These are phyloP conservation scores for Myrica gale DNA, from an alignment of 306 rosid genomes.

Conservation along the genomic window DNA sequence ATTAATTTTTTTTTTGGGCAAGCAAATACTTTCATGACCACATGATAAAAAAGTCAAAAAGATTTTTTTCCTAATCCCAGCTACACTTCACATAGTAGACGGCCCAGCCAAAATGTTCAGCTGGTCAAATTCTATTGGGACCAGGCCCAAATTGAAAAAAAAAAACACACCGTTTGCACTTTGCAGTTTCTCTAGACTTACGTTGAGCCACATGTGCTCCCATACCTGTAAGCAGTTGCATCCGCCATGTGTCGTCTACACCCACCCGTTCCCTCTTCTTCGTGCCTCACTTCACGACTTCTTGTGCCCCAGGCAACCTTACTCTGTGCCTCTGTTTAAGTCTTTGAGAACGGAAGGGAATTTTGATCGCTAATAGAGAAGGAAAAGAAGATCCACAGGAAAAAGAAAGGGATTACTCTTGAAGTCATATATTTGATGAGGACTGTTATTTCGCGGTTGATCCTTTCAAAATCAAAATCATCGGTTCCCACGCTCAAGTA, in stretches of 20 bases:
- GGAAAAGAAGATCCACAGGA: background rate
- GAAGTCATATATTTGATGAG: slow-evolving; percentile 45
- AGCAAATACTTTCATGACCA: no score
- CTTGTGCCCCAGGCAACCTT: background rate
- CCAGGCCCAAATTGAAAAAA: no score
- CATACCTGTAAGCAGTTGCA: slow-evolving; percentile 20
- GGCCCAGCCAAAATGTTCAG: no score
- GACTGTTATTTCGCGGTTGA: slow-evolving; percentile 61
- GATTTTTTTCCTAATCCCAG: no score
- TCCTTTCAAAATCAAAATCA: slow-evolving; percentile 58
- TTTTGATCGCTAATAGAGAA: background rate
- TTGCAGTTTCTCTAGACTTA: no score
- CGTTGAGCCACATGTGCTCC: slow-evolving; percentile 27
- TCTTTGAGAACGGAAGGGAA: background rate
- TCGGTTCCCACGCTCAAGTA: slow-evolving; percentile 52
- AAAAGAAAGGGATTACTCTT: background rate
- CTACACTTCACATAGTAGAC: no score
- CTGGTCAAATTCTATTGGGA: no score
- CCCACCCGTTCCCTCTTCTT: background rate
- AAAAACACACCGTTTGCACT: no score
- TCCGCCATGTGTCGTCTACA: slow-evolving; percentile 30
- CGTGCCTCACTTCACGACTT: background rate
- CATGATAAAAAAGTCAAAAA: no score
- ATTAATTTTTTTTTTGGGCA: no score
- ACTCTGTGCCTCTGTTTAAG: background rate